Evolutionary conservation across 2,329 filamentous ascomycete genomes (phyloP), one percentile per base, ranked within the genome.

Genomic region (Huntiella moniliformis): DNA sequence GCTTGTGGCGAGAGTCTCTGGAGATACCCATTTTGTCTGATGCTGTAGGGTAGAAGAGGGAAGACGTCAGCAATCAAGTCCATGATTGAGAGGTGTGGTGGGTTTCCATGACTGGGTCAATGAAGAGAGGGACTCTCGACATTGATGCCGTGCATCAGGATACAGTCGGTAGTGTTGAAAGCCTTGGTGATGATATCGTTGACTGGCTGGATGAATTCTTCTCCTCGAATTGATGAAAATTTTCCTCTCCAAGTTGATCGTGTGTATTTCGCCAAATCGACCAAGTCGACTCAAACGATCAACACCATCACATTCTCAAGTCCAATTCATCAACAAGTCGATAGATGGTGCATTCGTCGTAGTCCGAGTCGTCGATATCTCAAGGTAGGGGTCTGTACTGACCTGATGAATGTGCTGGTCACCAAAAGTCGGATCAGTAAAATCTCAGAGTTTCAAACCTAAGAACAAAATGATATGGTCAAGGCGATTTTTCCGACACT

Each of bases 1-100:
- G 87, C 83, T 98, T 98, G 81, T 98, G 91, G 75, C 91, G 86
- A 68, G 86, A 94, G 74, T 96, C 88, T 75, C 91, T 84, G 72
- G 88, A 95, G 75, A 98, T 96, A 98, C 91, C 83, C 82, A 88
- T 88, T 73, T 79, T 83, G 82, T 78, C 79, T 71, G 71, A 73
- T 72, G 73, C 73, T 79, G 66, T 55, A 60, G 56, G 47, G 6
- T 11, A 47, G 50, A 49, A 56, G 50, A 51, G 50, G 42, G 53
- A 7, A 60, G 8, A 49, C 15, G 44, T 50, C 34, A 50, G 44
- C 42, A 39, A 44, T 17, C 38, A 44, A 31, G 40, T 42, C 22
- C 41, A 45, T 28, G 31, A 35, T 43, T 16, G n/a, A 36, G 13
- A 35, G 33, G 34, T 17, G 34, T n/a, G 35, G n/a, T 5, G 15